These are phyloP conservation scores for Ophiostoma piceae DNA, from an alignment of 2,329 filamentous ascomycete species.

Conservation along the genomic window DNA sequence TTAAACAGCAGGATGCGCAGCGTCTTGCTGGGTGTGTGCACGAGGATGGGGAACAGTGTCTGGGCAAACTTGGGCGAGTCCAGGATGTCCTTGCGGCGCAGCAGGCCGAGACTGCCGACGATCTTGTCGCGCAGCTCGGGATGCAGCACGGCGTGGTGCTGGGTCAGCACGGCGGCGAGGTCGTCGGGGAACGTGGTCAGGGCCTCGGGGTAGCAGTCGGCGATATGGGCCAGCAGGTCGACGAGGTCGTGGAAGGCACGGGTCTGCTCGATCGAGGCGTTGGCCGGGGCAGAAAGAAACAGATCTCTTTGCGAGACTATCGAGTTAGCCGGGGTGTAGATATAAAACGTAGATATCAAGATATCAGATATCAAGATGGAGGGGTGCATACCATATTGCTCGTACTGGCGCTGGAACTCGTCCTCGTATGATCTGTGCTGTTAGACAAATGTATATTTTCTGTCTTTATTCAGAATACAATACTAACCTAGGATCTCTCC, in stretches of 20 bases:
- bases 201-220: conserved; percentile 84
- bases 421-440: conserved; percentile 75
- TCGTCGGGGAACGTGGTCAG: conserved; percentile 73
- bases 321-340: neutral
- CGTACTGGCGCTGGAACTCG: conserved; percentile 64
- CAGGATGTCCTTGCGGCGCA: conserved; percentile 87
- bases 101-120: conserved; percentile 78
- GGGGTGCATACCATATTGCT: conserved; percentile 64
- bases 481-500: conserved; percentile 60
- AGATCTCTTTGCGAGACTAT: conserved; percentile 71
- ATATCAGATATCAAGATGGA: neutral
- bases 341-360: too few species aligned
- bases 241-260: conserved; percentile 86
- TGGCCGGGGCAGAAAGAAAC: conserved; percentile 76
- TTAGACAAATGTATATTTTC: conserved; percentile 8
- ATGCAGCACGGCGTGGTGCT: conserved; percentile 78
- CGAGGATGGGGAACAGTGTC: conserved; percentile 90
- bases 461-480: too few species aligned
- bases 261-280: conserved; percentile 69
- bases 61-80: conserved; percentile 71
- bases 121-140: conserved; percentile 88
- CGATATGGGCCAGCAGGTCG: conserved; percentile 87
- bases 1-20: conserved; percentile 75
- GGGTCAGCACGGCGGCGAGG: conserved; percentile 70
- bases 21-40: conserved; percentile 81